A percentile compares a stretch with the other conserved stretches of the same genome.
Conservation (phyloP, 192 early-diverging fungal species). For the Mortierella antarctica region DNA sequence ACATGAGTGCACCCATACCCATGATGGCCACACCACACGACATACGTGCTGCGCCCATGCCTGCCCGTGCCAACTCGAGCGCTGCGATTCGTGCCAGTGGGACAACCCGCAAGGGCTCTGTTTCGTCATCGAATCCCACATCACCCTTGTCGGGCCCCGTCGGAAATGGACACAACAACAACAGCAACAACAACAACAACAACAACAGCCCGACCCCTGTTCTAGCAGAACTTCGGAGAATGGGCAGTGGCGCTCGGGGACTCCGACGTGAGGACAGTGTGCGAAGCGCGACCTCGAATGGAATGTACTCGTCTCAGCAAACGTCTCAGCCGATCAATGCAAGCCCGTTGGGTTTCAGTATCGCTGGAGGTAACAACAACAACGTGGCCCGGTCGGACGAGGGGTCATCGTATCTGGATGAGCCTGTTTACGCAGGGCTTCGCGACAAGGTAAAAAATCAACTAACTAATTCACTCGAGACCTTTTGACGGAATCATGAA, state of each 20-base stretch:
- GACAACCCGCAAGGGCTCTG: too few relatives aligned
- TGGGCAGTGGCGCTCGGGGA: conserved; percentile 22
- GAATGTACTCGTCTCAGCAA: neutral
- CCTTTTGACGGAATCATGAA: neutral
- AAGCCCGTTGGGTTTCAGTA: conserved; percentile 24
- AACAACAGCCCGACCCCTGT: conserved; percentile 4
- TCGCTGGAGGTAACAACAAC: neutral
- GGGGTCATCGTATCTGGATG: conserved; percentile 16
- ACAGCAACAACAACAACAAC: too few relatives aligned
- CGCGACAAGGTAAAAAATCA: conserved; percentile 31
- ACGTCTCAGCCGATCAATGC: neutral
- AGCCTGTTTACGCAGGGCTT: conserved; percentile 28
- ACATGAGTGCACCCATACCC: too few relatives aligned
- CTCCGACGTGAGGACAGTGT: conserved; percentile 29
- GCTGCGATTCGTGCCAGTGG: conserved; percentile 1
- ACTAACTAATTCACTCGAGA: neutral
- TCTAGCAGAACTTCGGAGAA: conserved; percentile 19
- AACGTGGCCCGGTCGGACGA: conserved; percentile 19
- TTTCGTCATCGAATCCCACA: too few relatives aligned
- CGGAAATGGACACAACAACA: too few relatives aligned
- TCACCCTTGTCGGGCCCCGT: too few relatives aligned
- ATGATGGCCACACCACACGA: neutral
- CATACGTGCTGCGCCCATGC: neutral
- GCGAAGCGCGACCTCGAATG: conserved; percentile 12
- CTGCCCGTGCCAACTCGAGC: conserved; percentile 21